Evolutionary conservation across 176 grass and related monocot species (phyloP).

Genomic region (Olyra latifolia): DNA sequence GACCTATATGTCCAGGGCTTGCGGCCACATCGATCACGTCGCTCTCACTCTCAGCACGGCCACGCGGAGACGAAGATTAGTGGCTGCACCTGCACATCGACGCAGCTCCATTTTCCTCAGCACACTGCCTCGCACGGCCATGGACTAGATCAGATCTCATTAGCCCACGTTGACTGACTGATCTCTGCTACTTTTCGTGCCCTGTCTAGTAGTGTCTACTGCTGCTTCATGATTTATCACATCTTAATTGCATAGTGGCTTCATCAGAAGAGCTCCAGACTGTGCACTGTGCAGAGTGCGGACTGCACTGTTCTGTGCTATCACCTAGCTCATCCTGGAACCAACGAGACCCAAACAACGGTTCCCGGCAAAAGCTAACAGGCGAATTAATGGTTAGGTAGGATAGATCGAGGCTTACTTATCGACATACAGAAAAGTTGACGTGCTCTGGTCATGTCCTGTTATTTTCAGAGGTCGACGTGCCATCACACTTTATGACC

Average conservation of each 20-base stretch:
- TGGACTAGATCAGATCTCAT: neutral
- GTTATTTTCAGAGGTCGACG: constrained; percentile 30
- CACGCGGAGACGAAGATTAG: neutral
- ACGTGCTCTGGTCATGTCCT: constrained; percentile 14
- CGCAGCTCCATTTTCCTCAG: neutral
- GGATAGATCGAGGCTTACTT: neutral
- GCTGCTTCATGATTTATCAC: neutral
- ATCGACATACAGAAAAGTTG: constrained; percentile 13
- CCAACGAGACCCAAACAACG: neutral
- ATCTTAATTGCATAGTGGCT: neutral
- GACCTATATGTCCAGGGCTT: neutral
- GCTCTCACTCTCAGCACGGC: neutral
- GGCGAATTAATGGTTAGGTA: constrained; percentile 14
- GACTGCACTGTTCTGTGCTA: neutral
- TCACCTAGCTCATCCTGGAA: neutral
- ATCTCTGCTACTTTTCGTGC: neutral
- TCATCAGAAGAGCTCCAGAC: neutral
- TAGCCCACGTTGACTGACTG: neutral
- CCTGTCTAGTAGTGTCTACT: neutral
- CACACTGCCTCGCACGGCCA: neutral
- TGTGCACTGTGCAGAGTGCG: constrained; percentile 8
- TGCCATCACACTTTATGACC: constrained; percentile 11
- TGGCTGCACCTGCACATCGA: neutral
- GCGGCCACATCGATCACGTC: neutral
- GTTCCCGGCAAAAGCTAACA: constrained; percentile 18